Evolutionary conservation across 345 rosid species (phyloP), one percentile per base, ranked within the genome.

Genomic region (Clausena lansium): DNA sequence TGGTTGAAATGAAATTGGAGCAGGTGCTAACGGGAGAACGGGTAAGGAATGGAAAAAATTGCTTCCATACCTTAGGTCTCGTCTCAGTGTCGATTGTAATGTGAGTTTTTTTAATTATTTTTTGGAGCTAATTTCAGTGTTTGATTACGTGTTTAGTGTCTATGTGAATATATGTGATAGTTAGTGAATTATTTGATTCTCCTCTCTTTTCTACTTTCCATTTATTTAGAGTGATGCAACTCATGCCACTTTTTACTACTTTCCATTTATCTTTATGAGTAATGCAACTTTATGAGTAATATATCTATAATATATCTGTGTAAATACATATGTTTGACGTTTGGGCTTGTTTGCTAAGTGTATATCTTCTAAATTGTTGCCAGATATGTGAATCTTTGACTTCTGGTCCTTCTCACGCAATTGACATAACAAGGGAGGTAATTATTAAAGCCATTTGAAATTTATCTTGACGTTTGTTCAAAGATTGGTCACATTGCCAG

Each of bases 401-500:
- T 33, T 88, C 95, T 7, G 99, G 98, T 81, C 99, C 98, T 80
- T 88, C 85, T 81, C 94, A 96, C 89, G 99, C 98, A 66, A 88
- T 86, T 77, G 97, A 90, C 88, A 91, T 94, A 66, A 96, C 98
- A 4, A 92, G 99, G 82, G 98, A 92, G 93, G 99, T 96, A 83
- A 30, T 80, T 19, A 55, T 57, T 77, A 28, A 22, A 55, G 50
- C 36, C 28, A 27, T 68, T 79, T 65, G 25, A n/a, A 50, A 70
- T 74, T 76, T 57, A 60, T 67, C 61, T 69, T 81, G 75, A 78
- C 57, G 27, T 81, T 35, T 55, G 36, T 52, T 8, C 76, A 39
- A 30, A 33, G 28, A 65, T 74, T 45, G 38, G 15, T 38, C 52
- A 62, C 20, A 25, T 33, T 68, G 13, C 68, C n/a, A 15, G 30